phyloP scores from a whole-genome alignment of 495 filamentous ascomycete genomes.

The Penicillium silybi region DNA sequence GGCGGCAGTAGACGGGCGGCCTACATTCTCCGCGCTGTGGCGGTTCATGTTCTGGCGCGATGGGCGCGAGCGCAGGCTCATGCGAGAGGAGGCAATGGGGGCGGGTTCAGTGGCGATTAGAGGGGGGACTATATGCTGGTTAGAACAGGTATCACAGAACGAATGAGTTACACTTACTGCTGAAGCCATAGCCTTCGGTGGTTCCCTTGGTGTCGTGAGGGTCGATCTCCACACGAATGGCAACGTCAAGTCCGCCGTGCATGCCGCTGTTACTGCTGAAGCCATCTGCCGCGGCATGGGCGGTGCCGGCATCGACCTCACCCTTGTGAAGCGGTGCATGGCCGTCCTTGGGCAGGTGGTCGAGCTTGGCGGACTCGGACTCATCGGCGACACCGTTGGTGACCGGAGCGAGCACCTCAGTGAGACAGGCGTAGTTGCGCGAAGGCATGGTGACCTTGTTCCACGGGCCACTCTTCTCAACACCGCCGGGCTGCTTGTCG shows the following conservation, averaged over 20 bases:
- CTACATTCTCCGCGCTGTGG: background rate
- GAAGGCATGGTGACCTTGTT: slow-evolving; percentile 90
- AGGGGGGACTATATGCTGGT: slow-evolving; percentile 22
- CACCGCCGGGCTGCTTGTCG: slow-evolving; percentile 72
- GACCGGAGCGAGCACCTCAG: slow-evolving; percentile 49
- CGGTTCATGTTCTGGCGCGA: slow-evolving; percentile 11
- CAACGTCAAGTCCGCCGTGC: slow-evolving; percentile 63
- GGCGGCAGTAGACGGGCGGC: slow-evolving; percentile 22
- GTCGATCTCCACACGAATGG: slow-evolving; percentile 67
- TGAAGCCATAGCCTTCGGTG: slow-evolving; percentile 68
- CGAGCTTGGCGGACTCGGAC: slow-evolving; percentile 20
- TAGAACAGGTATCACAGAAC: background rate
- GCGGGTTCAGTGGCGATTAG: slow-evolving; percentile 22
- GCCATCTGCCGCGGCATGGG: slow-evolving; percentile 56
- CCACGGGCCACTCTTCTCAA: slow-evolving; percentile 58
- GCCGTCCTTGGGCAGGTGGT: slow-evolving; percentile 50
- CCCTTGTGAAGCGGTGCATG: slow-evolving; percentile 61
- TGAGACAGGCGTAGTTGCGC: slow-evolving; percentile 82
- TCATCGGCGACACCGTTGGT: slow-evolving; percentile 18
- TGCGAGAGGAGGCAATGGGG: slow-evolving; percentile 2
- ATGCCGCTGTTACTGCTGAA: slow-evolving; percentile 47
- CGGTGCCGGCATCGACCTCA: slow-evolving; percentile 61
- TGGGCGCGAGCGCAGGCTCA: slow-evolving; percentile 21
- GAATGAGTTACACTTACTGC: slow-evolving; percentile 32
- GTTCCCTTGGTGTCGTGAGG: slow-evolving; percentile 58